Evolutionary conservation across 2,329 filamentous ascomycete species (phyloP), one percentile per base, ranked within the genome.

Genomic region (Fusarium concolor): DNA sequence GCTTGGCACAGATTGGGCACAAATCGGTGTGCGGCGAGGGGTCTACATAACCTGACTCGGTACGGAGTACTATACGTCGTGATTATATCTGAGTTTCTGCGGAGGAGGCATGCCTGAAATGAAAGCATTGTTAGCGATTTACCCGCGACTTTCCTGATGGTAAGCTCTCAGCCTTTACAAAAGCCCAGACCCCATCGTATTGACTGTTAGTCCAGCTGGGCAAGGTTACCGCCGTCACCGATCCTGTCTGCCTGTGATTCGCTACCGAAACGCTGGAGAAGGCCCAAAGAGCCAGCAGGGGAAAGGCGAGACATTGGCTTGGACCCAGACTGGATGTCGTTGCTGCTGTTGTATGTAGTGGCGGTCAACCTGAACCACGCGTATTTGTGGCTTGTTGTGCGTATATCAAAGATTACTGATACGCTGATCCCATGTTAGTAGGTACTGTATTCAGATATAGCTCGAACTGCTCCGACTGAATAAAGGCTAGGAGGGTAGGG

Each of bases 221-320:
- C 74, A 75, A 74, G 74, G 74, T 76, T 73, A 54, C 61, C 61
- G 65, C 58, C 56, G 55, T 53, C 59, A 68, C 62, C 50, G 65
- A 65, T 65, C 58, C 24, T 50, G 38, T n/a, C n/a, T 17, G 45
- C 17, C 31, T 71, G n/a, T 75, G 74, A 76, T 78, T 77, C 71
- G 76, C 73, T 78, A 78, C 75, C 77, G 61, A 62, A 35, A 57
- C 46, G 61, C 64, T 72, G 76, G 76, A 42, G 67, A 76, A 56
- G 65, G 44, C 33, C 61, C 52, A 61, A 59, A 50, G 62, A 49
- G 53, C 62, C 67, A 62, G 45, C 56, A 64, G 63, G 67, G 68
- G 45, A 62, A 70, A 59, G 37, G 47, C 53, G 65, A 70, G 67
- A 61, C 67, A 71, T 56, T 70, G 56, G 56, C 45, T 45, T 54